A percentile compares a stretch with the other conserved stretches of the same genome.
These are phyloP conservation scores for Cryptosporidium baileyi DNA, from an alignment of 169 alveolate genomes.

Conservation along the genomic window DNA sequence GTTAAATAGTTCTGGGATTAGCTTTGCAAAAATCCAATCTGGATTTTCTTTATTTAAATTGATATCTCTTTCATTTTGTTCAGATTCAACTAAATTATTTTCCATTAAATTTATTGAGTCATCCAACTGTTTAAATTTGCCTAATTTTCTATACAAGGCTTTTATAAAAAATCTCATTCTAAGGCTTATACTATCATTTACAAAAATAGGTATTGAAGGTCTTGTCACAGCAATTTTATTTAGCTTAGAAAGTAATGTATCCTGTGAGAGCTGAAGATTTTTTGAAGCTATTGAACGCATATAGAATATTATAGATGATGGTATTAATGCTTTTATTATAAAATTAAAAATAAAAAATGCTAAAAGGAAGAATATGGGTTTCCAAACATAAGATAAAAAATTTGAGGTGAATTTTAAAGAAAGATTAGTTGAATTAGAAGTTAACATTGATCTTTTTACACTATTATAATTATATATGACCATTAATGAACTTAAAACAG, in stretches of 20 bases:
- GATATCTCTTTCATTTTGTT: constrained; percentile 9
- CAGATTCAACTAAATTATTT: background rate
- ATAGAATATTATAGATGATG: constrained; percentile 55
- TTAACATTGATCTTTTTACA: constrained; percentile 14
- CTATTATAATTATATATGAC: constrained; percentile 38
- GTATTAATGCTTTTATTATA: constrained; percentile 54
- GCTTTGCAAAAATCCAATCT: constrained; percentile 64
- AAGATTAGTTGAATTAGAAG: background rate
- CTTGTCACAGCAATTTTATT: constrained; percentile 68
- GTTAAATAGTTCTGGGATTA: constrained; percentile 58
- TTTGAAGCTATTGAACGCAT: constrained; percentile 63
- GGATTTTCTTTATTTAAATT: constrained; percentile 3
- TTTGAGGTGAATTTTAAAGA: constrained; percentile 1
- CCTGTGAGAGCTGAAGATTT: constrained; percentile 46
- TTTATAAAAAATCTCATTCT: constrained; percentile 65
- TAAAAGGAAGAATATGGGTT: constrained; percentile 18
- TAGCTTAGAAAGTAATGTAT: constrained; percentile 36
- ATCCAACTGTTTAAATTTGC: constrained; percentile 22
- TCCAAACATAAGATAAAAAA: constrained; percentile 26
- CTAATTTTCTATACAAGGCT: constrained; percentile 45
- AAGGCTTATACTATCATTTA: constrained; percentile 35
- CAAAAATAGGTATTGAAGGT: constrained; percentile 46
- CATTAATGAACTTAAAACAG: constrained; percentile 29
- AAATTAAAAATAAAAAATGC: constrained; percentile 50
- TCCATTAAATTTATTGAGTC: background rate